These are phyloP conservation scores for Arthrobotrys conoides DNA, from an alignment of 2,329 filamentous ascomycete genomes.

Conservation along the genomic window DNA sequence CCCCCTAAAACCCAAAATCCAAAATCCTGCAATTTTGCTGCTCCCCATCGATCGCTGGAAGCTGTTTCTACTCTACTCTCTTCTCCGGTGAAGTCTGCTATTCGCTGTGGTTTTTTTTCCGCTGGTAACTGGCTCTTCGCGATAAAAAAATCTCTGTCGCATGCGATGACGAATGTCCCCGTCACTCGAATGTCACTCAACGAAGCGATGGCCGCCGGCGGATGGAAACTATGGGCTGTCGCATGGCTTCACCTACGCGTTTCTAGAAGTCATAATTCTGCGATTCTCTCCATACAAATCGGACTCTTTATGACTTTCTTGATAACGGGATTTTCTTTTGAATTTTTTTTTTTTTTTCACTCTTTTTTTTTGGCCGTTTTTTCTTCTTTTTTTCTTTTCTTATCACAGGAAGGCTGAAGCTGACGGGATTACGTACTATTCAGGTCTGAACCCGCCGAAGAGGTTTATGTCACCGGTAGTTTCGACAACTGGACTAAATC, in stretches of 20 bases:
- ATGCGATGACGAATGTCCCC: slow-evolving; percentile 49
- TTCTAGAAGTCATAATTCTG: slow-evolving; percentile 6
- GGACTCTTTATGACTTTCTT: not conserved
- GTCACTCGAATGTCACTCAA: slow-evolving; percentile 4
- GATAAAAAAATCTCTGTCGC: slow-evolving; percentile 37
- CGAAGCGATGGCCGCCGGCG: slow-evolving; percentile 8
- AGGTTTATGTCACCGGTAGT: slow-evolving; percentile 94
- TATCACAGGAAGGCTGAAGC: slow-evolving; percentile 13
- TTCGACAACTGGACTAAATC: slow-evolving; percentile 96
- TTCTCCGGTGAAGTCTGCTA: not conserved
- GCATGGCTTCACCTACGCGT: slow-evolving; percentile 24
- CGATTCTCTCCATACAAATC: not conserved
- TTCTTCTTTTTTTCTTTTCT: not conserved
- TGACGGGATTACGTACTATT: slow-evolving; percentile 35
- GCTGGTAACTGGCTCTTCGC: slow-evolving; percentile 16
- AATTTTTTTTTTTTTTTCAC: not conserved
- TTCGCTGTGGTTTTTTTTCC: slow-evolving; percentile 8
- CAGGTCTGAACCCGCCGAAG: slow-evolving; percentile 85
- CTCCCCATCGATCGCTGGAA: slow-evolving; percentile 17
- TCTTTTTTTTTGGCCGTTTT: slow-evolving; percentile 14
- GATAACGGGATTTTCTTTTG: not conserved
- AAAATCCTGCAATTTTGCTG: slow-evolving; percentile 12
- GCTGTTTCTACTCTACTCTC: not conserved
- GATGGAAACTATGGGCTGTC: not conserved
- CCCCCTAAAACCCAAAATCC: not conserved